phyloP scores from a whole-genome alignment of 2,329 filamentous ascomycete genomes.

The Pseudocercospora crystallina region DNA sequence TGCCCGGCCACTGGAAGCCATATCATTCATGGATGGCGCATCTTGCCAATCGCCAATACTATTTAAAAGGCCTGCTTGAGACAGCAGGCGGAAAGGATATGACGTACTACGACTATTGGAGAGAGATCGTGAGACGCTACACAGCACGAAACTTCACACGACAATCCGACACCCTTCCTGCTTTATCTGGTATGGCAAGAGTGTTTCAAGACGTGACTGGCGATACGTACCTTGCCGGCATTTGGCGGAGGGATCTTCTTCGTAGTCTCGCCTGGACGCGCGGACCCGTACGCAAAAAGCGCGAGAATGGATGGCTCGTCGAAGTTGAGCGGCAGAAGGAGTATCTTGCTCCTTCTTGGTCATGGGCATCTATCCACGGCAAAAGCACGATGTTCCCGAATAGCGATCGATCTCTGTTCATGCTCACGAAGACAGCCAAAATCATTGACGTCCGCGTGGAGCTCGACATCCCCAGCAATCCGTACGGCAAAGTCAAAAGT shows the following conservation, averaged over 20 bases:
- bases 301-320: not conserved
- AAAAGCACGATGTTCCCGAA: not conserved
- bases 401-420: too few relatives aligned
- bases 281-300: not conserved
- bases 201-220: constrained; percentile 3
- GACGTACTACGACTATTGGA: constrained; percentile 13
- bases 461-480: not conserved
- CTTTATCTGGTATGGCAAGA: constrained; percentile 12
- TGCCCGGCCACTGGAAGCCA: not conserved
- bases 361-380: constrained; percentile 11
- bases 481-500: not conserved
- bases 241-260: constrained; percentile 9
- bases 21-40: not conserved
- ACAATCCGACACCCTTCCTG: constrained; percentile 6
- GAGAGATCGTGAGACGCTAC: constrained; percentile 5
- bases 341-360: constrained; percentile 14
- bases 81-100: not conserved
- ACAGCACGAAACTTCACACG: constrained; percentile 7
- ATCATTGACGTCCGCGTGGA: not conserved
- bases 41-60: not conserved
- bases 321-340: not conserved
- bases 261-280: constrained; percentile 6
- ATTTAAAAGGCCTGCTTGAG: not conserved
- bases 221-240: constrained; percentile 11
- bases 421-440: not conserved